A percentile compares a stretch with the other conserved stretches of the same genome.
Evolutionary conservation across 805 yeast genomes (phyloP).

Genomic region (Diddensiella transvaalensis): DNA sequence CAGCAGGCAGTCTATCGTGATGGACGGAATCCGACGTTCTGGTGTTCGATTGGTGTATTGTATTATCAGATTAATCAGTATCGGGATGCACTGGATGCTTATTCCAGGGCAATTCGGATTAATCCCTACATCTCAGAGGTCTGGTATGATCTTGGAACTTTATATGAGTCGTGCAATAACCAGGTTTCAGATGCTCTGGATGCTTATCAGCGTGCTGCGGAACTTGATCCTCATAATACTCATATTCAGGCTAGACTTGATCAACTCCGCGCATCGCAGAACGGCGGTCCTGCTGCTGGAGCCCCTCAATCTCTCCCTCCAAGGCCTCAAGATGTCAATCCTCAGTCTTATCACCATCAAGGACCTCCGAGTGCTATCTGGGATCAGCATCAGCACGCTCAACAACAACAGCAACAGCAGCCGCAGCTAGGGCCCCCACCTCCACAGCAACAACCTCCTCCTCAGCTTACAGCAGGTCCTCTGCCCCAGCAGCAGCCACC

Average conservation of each 20-base stretch:
- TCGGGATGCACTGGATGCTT: slow-evolving; percentile 95
- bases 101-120: slow-evolving; percentile 91
- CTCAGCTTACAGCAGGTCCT: slow-evolving; percentile 22
- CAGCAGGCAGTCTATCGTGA: slow-evolving; percentile 98
- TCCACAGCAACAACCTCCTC: slow-evolving; percentile 21
- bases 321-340: slow-evolving; percentile 54
- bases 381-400: slow-evolving; percentile 25
- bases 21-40: slow-evolving; percentile 94
- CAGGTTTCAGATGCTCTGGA: slow-evolving; percentile 93
- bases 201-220: slow-evolving; percentile 94
- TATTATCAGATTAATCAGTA: slow-evolving; percentile 96
- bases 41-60: slow-evolving; percentile 94
- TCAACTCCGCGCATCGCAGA: slow-evolving; percentile 48
- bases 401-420: slow-evolving; percentile 18
- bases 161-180: slow-evolving; percentile 95
- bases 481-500: slow-evolving; percentile 21
- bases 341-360: slow-evolving; percentile 53
- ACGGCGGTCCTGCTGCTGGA: slow-evolving; percentile 19
- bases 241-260: slow-evolving; percentile 92
- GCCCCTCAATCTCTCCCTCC: slow-evolving; percentile 47
- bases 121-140: slow-evolving; percentile 96
- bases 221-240: slow-evolving; percentile 89
- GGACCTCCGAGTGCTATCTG: slow-evolving; percentile 53
- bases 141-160: slow-evolving; percentile 97
- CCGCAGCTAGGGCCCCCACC: slow-evolving; percentile 17